A percentile compares a stretch with the other conserved stretches of the same genome.
Evolutionary conservation across 192 early-diverging fungal genomes (phyloP).

Genomic region (Backusella morwellensis): DNA sequence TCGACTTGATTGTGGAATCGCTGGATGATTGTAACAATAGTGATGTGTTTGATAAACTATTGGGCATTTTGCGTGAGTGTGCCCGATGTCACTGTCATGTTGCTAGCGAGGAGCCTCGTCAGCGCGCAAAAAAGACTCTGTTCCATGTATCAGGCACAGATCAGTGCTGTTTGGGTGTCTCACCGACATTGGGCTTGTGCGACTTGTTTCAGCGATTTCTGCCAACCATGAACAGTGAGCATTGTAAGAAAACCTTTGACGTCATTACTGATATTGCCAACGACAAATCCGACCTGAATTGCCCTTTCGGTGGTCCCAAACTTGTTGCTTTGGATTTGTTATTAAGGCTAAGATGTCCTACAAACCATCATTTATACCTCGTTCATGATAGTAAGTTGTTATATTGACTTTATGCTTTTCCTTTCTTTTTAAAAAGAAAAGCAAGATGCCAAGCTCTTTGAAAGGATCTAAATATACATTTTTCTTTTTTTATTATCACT

Average conservation of each 20-base stretch:
- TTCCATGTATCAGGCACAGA: background rate
- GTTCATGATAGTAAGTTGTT: conserved; percentile 19
- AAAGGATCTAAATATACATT: conserved; percentile 1
- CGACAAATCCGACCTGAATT: conserved; percentile 22
- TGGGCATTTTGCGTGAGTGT: conserved; percentile 36
- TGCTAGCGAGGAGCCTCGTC: background rate
- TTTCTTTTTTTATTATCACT: background rate
- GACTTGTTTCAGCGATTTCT: conserved; percentile 49
- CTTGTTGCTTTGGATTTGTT: conserved; percentile 49
- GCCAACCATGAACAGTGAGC: conserved; percentile 24
- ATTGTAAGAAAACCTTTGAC: conserved; percentile 36
- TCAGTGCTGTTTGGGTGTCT: conserved; percentile 35
- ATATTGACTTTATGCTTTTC: background rate
- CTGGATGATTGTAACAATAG: conserved; percentile 30
- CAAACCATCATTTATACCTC: conserved; percentile 53
- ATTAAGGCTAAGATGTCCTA: conserved; percentile 47
- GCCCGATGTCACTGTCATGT: conserved; percentile 36
- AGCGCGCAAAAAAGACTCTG: background rate
- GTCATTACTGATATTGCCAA: conserved; percentile 42
- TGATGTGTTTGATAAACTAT: conserved; percentile 33
- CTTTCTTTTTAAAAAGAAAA: background rate
- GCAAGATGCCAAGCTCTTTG: background rate
- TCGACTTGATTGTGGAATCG: conserved; percentile 39
- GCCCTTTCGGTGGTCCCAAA: conserved; percentile 40
- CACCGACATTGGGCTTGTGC: conserved; percentile 39